Percentiles rank a stretch among this genome's conserved stretches.
Evolutionary conservation across 2,329 filamentous ascomycete genomes (phyloP).

Genomic region (Trichoderma lentiforme): DNA sequence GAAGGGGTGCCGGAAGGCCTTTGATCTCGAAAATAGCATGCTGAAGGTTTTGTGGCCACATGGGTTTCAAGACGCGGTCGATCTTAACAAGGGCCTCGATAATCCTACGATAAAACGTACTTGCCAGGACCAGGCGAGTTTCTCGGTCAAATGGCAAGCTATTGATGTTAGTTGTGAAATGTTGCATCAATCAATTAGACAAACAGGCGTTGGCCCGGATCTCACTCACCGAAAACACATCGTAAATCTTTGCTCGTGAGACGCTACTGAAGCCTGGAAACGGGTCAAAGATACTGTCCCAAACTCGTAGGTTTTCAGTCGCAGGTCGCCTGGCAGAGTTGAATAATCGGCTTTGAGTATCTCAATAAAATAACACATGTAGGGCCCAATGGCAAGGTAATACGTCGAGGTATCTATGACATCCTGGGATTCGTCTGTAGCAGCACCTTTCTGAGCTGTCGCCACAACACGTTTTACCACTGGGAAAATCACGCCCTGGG

Average conservation of each 20-base stretch:
- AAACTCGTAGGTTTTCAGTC: slow-evolving; percentile 47
- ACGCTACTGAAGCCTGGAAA: slow-evolving; percentile 48
- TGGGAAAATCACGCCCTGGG: slow-evolving; percentile 46
- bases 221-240: slow-evolving; percentile 50
- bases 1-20: slow-evolving; percentile 50
- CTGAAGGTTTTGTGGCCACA: slow-evolving; percentile 56
- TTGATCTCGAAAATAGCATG: slow-evolving; percentile 51
- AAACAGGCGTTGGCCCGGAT: neutral
- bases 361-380: slow-evolving; percentile 51
- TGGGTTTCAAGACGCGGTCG: slow-evolving; percentile 55
- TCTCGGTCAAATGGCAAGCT: slow-evolving; percentile 44
- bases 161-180: neutral
- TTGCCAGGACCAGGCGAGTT: slow-evolving; percentile 49
- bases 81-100: slow-evolving; percentile 52
- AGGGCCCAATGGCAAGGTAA: slow-evolving; percentile 53
- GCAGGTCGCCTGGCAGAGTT: slow-evolving; percentile 44
- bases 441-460: slow-evolving; percentile 38
- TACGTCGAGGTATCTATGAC: slow-evolving; percentile 49
- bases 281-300: slow-evolving; percentile 52
- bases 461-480: slow-evolving; percentile 48
- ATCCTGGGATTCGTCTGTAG: slow-evolving; percentile 44
- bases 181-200: neutral
- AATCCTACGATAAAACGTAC: slow-evolving; percentile 52
- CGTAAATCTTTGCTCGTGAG: slow-evolving; percentile 54
- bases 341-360: slow-evolving; percentile 45